phyloP scores from a whole-genome alignment of 352 stramenopile genomes.

The Pythium periplocum region DNA sequence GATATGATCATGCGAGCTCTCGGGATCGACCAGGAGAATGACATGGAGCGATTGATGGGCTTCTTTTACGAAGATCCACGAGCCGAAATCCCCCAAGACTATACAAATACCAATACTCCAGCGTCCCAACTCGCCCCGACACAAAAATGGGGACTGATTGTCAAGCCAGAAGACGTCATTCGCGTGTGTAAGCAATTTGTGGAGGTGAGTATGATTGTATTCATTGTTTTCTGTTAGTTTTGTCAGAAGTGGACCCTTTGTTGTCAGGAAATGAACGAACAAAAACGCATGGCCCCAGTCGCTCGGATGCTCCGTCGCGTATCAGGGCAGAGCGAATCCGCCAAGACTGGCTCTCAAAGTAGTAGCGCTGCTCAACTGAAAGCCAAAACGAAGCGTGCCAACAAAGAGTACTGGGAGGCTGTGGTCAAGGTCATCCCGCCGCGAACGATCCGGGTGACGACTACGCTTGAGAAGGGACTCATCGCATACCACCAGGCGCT shows the following conservation, averaged over 20 bases:
- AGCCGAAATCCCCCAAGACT: slow-evolving; percentile 41
- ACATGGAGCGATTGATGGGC: slow-evolving; percentile 80
- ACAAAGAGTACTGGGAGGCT: slow-evolving; percentile 79
- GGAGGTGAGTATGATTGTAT: slow-evolving; percentile 37
- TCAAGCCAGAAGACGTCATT: slow-evolving; percentile 85
- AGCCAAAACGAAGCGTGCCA: slow-evolving; percentile 31
- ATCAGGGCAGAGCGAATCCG: slow-evolving; percentile 6
- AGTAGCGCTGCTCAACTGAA: slow-evolving; percentile 25
- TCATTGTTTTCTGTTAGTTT: background rate
- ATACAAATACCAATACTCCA: slow-evolving; percentile 6
- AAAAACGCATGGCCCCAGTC: slow-evolving; percentile 54
- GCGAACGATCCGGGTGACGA: slow-evolving; percentile 72
- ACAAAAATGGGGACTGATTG: slow-evolving; percentile 55
- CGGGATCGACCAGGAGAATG: slow-evolving; percentile 80
- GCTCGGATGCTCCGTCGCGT: slow-evolving; percentile 36
- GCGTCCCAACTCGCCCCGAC: slow-evolving; percentile 9
- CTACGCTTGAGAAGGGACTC: slow-evolving; percentile 77
- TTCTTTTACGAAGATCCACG: slow-evolving; percentile 73
- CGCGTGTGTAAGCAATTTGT: slow-evolving; percentile 84
- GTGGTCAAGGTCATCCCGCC: slow-evolving; percentile 70
- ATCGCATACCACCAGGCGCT: slow-evolving; percentile 82
- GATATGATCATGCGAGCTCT: slow-evolving; percentile 87
- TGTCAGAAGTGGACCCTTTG: background rate
- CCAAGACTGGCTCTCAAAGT: background rate
- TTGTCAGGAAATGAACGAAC: slow-evolving; percentile 53